phyloP scores from a whole-genome alignment of 2,329 filamentous ascomycete species.

The Monilinia polystroma region DNA sequence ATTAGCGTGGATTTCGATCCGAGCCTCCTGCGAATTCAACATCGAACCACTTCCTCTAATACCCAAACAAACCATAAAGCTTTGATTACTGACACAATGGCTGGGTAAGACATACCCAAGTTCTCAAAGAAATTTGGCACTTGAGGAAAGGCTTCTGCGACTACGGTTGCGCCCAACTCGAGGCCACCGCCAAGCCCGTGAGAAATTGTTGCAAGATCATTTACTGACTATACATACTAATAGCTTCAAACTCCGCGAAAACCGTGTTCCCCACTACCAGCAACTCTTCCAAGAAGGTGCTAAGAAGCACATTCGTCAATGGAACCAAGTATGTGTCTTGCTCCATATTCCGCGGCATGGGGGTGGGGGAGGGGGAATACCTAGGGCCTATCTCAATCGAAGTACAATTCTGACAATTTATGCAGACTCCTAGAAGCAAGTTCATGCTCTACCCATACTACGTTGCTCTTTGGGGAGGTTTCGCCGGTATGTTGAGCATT shows the following conservation, averaged over 20 bases:
- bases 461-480: slow-evolving; percentile 59
- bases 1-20: slow-evolving; percentile 20
- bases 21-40: slow-evolving; percentile 24
- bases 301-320: slow-evolving; percentile 66
- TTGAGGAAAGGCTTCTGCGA: background rate
- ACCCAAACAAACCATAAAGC: slow-evolving; percentile 12
- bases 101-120: slow-evolving; percentile 37
- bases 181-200: too few species aligned
- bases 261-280: slow-evolving; percentile 75
- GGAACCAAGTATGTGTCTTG: slow-evolving; percentile 67
- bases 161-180: background rate
- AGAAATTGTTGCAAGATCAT: slow-evolving; percentile 8
- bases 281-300: slow-evolving; percentile 72
- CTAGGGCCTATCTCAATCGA: background rate
- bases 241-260: slow-evolving; percentile 65
- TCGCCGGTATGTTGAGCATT: slow-evolving; percentile 54
- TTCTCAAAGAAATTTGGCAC: background rate
- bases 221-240: slow-evolving; percentile 17
- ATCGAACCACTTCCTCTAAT: slow-evolving; percentile 24
- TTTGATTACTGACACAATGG: slow-evolving; percentile 35
- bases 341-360: background rate
- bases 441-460: slow-evolving; percentile 68
- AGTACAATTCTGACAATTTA: slow-evolving; percentile 17
- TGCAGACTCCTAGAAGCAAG: slow-evolving; percentile 63
- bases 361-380: background rate